These are phyloP conservation scores for Galerina sulciceps DNA, from an alignment of 768 basidiomycete genomes.

Conservation along the genomic window DNA sequence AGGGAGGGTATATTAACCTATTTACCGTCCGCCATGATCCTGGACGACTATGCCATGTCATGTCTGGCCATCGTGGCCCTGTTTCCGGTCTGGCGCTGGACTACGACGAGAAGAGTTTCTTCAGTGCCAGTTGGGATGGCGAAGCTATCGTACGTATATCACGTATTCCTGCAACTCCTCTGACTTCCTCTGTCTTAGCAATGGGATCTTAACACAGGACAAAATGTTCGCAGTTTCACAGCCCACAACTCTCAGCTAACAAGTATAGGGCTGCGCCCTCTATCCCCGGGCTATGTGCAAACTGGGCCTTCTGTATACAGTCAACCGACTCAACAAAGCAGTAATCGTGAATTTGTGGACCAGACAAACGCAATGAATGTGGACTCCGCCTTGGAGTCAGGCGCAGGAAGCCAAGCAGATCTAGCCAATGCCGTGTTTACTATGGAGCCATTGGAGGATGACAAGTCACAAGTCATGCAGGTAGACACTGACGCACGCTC, in stretches of 20 bases:
- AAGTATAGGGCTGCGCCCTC: slow-evolving; percentile 77
- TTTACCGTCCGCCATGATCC: slow-evolving; percentile 94
- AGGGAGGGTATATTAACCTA: slow-evolving; percentile 92
- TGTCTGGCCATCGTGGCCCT: slow-evolving; percentile 78
- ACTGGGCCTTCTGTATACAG: slow-evolving; percentile 23
- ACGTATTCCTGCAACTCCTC: slow-evolving; percentile 3
- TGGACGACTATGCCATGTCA: slow-evolving; percentile 72
- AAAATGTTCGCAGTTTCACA: slow-evolving; percentile 73
- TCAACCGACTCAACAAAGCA: slow-evolving; percentile 14
- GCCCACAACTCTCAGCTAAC: slow-evolving; percentile 87
- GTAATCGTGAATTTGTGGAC: slow-evolving; percentile 5
- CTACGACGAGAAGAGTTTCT: slow-evolving; percentile 82
- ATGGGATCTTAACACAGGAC: slow-evolving; percentile 97
- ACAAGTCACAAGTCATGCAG: slow-evolving; percentile 14
- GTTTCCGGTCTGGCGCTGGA: slow-evolving; percentile 86
- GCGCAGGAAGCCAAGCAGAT: neutral
- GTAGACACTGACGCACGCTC: slow-evolving; percentile 68
- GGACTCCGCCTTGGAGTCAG: slow-evolving; percentile 8
- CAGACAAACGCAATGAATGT: slow-evolving; percentile 14
- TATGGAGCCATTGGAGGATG: slow-evolving; percentile 2
- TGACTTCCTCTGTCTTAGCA: slow-evolving; percentile 58
- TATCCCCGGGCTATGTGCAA: slow-evolving; percentile 39
- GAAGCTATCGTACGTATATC: slow-evolving; percentile 70
- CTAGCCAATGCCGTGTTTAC: neutral
- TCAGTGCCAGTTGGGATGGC: slow-evolving; percentile 96